These are phyloP conservation scores for Casuarina glauca DNA, from an alignment of 306 rosid genomes.

Conservation along the genomic window DNA sequence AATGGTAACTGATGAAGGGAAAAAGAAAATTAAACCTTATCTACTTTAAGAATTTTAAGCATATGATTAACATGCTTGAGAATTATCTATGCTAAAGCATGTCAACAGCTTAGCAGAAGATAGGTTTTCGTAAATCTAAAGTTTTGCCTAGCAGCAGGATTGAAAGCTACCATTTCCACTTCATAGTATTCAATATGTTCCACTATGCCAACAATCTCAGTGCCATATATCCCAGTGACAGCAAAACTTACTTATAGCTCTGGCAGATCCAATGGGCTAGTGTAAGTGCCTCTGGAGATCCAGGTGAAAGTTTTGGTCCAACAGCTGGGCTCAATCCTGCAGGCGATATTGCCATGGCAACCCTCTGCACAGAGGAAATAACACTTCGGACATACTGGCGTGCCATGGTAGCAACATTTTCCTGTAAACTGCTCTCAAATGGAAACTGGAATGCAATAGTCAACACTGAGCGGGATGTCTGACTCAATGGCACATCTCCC, in stretches of 20 bases:
- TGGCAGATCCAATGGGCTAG: slow-evolving; percentile 93
- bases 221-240: neutral
- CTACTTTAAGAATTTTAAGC: neutral
- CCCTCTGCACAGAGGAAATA: slow-evolving; percentile 91
- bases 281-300: slow-evolving; percentile 90
- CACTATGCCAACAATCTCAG: neutral
- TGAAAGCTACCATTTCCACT: neutral
- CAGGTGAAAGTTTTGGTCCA: slow-evolving; percentile 72
- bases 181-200: neutral
- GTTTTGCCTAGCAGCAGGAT: neutral
- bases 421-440: slow-evolving; percentile 75
- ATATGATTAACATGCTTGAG: neutral
- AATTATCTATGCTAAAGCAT: neutral
- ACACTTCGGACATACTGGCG: slow-evolving; percentile 85
- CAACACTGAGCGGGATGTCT: slow-evolving; percentile 69
- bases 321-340: slow-evolving; percentile 61
- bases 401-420: slow-evolving; percentile 85
- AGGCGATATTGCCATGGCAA: slow-evolving; percentile 94
- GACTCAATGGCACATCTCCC: slow-evolving; percentile 55
- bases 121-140: neutral
- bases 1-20: slow-evolving; percentile 49
- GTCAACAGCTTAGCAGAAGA: neutral
- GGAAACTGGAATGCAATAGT: slow-evolving; percentile 98
- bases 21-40: neutral
- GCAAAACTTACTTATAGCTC: slow-evolving; percentile 69